phyloP scores from a whole-genome alignment of 306 rosid genomes.

The Arachis hypogaea region DNA sequence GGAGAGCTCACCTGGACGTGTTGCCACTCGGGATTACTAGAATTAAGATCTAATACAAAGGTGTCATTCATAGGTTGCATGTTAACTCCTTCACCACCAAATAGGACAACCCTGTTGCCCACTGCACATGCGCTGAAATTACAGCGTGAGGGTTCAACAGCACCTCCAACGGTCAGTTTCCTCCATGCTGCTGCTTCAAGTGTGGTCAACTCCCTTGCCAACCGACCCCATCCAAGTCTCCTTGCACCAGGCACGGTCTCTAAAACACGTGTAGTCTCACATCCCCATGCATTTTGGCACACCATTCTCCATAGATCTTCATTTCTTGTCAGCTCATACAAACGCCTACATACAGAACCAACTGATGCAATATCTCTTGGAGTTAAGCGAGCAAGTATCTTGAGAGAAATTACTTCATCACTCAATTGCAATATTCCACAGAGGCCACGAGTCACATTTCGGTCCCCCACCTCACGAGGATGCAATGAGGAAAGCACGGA shows the following conservation, averaged over 20 bases:
- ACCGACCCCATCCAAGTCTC: constrained; percentile 94
- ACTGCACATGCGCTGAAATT: constrained; percentile 99
- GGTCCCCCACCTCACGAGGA: constrained; percentile 65
- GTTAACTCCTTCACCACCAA: constrained; percentile 99
- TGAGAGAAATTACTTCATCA: constrained; percentile 91
- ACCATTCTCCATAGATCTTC: constrained; percentile 98
- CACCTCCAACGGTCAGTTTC: constrained; percentile 90
- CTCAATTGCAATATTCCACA: constrained; percentile 92
- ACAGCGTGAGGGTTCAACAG: constrained; percentile 97
- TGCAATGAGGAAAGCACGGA: constrained; percentile 69
- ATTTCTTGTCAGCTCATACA: constrained; percentile 78
- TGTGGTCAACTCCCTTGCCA: constrained; percentile 94
- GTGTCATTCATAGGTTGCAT: constrained; percentile 99
- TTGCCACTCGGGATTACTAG: constrained; percentile 95
- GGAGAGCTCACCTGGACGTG: constrained; percentile 98
- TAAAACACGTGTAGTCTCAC: constrained; percentile 90
- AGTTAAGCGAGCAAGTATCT: constrained; percentile 85
- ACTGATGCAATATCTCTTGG: constrained; percentile 97
- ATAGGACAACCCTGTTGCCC: constrained; percentile 95
- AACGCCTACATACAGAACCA: constrained; percentile 79
- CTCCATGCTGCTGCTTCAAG: constrained; percentile 99
- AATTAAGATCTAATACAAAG: constrained; percentile 85
- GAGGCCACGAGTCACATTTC: constrained; percentile 85
- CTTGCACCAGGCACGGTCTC: constrained; percentile 97
- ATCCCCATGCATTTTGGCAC: constrained; percentile 99